A percentile compares a stretch with the other conserved stretches of the same genome.
These are phyloP conservation scores for Schizothecium vesticola DNA, from an alignment of 495 filamentous ascomycete genomes.

Conservation along the genomic window DNA sequence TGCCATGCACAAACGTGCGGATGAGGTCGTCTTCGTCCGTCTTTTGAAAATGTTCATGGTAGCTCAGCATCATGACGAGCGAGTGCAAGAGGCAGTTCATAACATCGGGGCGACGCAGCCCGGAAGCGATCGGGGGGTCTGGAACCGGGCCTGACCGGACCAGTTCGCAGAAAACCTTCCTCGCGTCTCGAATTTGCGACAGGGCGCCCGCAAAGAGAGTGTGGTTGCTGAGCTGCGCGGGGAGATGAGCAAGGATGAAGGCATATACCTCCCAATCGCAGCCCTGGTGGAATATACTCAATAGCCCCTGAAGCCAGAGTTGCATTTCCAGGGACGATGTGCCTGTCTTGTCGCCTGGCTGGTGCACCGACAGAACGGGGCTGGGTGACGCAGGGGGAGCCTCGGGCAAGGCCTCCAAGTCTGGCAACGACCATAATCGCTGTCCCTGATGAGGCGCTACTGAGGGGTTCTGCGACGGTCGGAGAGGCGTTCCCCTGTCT, in stretches of 20 bases:
- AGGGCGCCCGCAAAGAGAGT: constrained; percentile 70
- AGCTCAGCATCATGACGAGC: constrained; percentile 78
- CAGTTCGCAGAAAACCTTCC: constrained; percentile 73
- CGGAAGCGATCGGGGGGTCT: constrained; percentile 67
- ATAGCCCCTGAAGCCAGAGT: constrained; percentile 70
- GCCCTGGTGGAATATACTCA: constrained; percentile 67
- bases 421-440: constrained; percentile 48
- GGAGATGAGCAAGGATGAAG: constrained; percentile 81
- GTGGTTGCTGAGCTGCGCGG: constrained; percentile 82
- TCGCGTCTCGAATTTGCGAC: constrained; percentile 68
- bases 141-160: constrained; percentile 67
- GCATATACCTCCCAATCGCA: constrained; percentile 93
- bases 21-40: constrained; percentile 85
- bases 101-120: constrained; percentile 81
- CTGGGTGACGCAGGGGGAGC: constrained; percentile 37
- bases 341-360: not conserved
- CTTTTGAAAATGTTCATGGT: constrained; percentile 77
- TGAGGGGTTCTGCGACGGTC: constrained; percentile 35
- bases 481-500: constrained; percentile 29
- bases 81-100: constrained; percentile 81
- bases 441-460: constrained; percentile 34
- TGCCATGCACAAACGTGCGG: constrained; percentile 72
- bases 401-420: constrained; percentile 47
- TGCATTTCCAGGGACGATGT: constrained; percentile 54
- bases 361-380: constrained; percentile 33